phyloP scores from a whole-genome alignment of 345 rosid genomes.

The Pistacia integerrima region DNA sequence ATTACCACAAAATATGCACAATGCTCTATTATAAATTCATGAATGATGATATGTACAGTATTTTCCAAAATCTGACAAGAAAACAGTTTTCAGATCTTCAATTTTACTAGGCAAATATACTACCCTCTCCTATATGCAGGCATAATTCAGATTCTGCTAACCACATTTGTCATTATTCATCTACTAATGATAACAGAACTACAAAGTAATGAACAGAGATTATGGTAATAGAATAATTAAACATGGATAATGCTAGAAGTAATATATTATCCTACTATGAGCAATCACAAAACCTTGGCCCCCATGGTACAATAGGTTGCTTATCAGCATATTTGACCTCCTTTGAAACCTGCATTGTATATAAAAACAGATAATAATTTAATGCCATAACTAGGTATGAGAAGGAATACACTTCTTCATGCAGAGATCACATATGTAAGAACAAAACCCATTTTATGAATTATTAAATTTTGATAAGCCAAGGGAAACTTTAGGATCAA shows the following conservation, averaged over 20 bases:
- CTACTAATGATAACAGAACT: neutral
- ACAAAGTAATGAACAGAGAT: conserved; percentile 3
- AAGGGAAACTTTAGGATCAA: neutral
- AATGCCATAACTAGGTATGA: conserved; percentile 4
- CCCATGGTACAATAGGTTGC: conserved; percentile 96
- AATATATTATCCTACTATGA: conserved; percentile 4
- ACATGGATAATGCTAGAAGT: neutral
- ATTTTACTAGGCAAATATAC: neutral
- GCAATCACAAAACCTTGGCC: conserved; percentile 69
- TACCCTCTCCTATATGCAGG: conserved; percentile 2
- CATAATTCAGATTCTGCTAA: neutral
- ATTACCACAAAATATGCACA: neutral
- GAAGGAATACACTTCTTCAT: neutral
- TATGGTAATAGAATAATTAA: neutral
- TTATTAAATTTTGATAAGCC: neutral
- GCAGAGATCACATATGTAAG: neutral
- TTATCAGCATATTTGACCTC: conserved; percentile 97
- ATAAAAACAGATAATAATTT: conserved; percentile 18
- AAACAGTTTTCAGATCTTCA: neutral
- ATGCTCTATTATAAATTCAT: neutral
- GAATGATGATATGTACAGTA: neutral
- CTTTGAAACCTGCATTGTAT: conserved; percentile 76
- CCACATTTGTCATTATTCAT: neutral
- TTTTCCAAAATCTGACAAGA: neutral
- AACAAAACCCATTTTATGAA: neutral